Conservation (phyloP, 495 filamentous ascomycete genomes). For the Astrocystis sublimbata region DNA sequence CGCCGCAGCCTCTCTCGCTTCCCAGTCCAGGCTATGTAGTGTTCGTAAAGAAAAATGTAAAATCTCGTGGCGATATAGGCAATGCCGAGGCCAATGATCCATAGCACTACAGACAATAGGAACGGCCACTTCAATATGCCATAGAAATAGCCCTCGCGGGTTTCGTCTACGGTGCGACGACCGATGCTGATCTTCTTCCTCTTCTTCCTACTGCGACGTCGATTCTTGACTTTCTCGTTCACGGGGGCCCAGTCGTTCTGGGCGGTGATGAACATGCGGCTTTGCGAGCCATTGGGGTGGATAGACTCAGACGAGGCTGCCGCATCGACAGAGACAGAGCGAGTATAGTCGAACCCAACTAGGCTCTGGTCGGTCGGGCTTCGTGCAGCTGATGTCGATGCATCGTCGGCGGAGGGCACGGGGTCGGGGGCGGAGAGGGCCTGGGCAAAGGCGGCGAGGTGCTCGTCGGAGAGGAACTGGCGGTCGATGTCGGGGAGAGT, state of each 20-base stretch:
- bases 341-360: constrained; percentile 22
- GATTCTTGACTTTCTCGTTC: constrained; percentile 58
- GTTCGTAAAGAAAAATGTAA: constrained; percentile 89
- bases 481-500: constrained; percentile 63
- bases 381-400: constrained; percentile 27
- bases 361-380: constrained; percentile 31
- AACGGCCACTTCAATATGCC: constrained; percentile 88
- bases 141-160: constrained; percentile 89
- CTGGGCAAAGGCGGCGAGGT: constrained; percentile 59
- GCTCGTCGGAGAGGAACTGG: constrained; percentile 62
- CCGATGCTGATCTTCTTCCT: constrained; percentile 37
- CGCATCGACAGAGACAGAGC: constrained; percentile 26
- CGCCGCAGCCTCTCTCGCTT: constrained; percentile 66
- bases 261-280: constrained; percentile 62
- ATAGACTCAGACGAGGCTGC: constrained; percentile 18
- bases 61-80: constrained; percentile 77
- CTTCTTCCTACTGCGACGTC: constrained; percentile 33
- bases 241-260: constrained; percentile 86
- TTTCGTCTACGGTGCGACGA: constrained; percentile 77
- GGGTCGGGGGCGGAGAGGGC: constrained; percentile 58
- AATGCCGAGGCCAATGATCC: constrained; percentile 69
- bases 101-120: constrained; percentile 72
- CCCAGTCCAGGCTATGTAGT: constrained; percentile 72
- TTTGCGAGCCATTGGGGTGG: constrained; percentile 27
- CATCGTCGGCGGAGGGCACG: constrained; percentile 41